These are phyloP conservation scores for Recurvomyces mirabilis DNA, from an alignment of 495 filamentous ascomycete species.

Conservation along the genomic window DNA sequence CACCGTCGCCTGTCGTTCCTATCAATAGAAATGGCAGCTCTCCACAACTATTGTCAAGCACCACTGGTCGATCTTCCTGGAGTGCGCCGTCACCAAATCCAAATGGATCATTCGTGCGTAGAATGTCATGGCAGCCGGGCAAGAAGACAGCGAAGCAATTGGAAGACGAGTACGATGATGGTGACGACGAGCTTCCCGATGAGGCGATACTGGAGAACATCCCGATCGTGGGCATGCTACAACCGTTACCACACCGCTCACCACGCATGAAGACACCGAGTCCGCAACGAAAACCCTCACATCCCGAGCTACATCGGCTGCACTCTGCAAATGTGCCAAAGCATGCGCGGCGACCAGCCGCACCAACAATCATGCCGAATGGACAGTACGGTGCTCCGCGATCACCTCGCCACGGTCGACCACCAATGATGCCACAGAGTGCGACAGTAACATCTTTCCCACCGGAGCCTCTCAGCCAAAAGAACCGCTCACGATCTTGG, in stretches of 20 bases:
- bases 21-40: neutral
- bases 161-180: constrained; percentile 79
- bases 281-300: constrained; percentile 14
- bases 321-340: constrained; percentile 22
- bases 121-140: constrained; percentile 61
- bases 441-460: constrained; percentile 4
- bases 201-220: constrained; percentile 89
- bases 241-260: constrained; percentile 41
- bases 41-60: constrained; percentile 1
- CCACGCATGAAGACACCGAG: constrained; percentile 31
- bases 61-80: constrained; percentile 32
- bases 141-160: constrained; percentile 68
- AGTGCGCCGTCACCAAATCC: constrained; percentile 26
- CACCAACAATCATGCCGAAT: constrained; percentile 17
- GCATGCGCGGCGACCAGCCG: constrained; percentile 16
- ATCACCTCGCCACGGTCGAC: constrained; percentile 14
- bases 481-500: constrained; percentile 70
- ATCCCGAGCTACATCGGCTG: constrained; percentile 12
- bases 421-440: constrained; percentile 16
- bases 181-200: constrained; percentile 85
- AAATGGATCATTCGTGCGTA: constrained; percentile 12
- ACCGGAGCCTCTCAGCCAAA: neutral
- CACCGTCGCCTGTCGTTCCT: constrained; percentile 28
- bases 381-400: constrained; percentile 15
- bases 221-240: constrained; percentile 62